Evolutionary conservation across 75 land plant genomes (phyloP), one percentile per base, ranked within the genome.

Genomic region (Picea sitchensis): DNA sequence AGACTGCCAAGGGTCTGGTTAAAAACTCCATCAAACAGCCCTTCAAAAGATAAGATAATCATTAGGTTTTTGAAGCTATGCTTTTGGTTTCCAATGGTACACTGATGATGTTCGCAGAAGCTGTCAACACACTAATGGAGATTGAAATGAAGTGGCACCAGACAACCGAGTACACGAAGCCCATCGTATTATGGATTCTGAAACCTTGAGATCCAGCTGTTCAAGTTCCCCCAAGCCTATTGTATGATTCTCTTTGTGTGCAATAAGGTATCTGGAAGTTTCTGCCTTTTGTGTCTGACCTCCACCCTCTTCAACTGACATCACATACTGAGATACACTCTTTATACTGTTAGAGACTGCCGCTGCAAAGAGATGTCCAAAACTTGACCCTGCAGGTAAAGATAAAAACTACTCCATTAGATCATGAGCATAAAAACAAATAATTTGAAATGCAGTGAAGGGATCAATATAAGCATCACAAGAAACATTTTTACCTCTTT

Each of bases 101-200:
- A 71, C 23, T 71, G 51, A 51, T 58, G 18, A 58, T 65, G 18
- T 30, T 44, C 34, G n/a, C n/a, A 56, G 54, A 21, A 32, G 11
- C 36, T 65, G 41, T 83, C 79, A 91, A 62, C 90, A 91, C 11
- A 91, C 92, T 12, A 91, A 86, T 30, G 92, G 88, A 17, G 88
- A 91, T 58, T 84, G 81, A 32, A 88, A 82, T 31, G 92, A 86
- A 12, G 90, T 57, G 8, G 88, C 81, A 76, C 78, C 81, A 11
- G 90, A 79, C 51, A 91, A 71, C 68, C 82, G 64, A 2, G 92
- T 91, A 77, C 92, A 91, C 20, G 92, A 91, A 2, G 90, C 89
- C 92, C 92, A 91, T 2, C 92, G 86, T 57, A 91, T 84, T 4
- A 91, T 81, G 65, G 92, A 91, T 61, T 88, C 92, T 17, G 90